phyloP scores from a whole-genome alignment of 495 filamentous ascomycete species.

The Lasiosphaeriaceae sp. region DNA sequence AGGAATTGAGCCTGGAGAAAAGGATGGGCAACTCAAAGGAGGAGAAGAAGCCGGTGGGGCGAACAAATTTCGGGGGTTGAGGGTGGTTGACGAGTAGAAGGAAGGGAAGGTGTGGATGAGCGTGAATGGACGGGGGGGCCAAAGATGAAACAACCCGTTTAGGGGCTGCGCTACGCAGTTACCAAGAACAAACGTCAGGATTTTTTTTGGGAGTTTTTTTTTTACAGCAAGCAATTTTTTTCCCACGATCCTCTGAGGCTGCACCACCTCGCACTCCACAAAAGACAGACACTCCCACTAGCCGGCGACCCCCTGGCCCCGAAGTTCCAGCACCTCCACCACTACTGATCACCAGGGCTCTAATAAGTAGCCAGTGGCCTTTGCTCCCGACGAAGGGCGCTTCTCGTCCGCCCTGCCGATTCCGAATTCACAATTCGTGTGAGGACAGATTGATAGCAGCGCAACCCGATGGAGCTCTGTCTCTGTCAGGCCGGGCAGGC shows the following conservation, averaged over 20 bases:
- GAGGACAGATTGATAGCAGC: too few species aligned
- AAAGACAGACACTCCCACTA: neutral
- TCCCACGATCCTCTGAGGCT: neutral
- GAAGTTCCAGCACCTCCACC: too few species aligned
- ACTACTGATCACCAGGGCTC: too few species aligned
- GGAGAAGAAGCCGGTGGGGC: slow-evolving; percentile 16
- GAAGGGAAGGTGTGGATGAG: slow-evolving; percentile 14
- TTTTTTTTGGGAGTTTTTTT: neutral
- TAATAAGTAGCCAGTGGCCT: too few species aligned
- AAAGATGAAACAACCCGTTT: slow-evolving; percentile 26
- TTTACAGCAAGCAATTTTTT: neutral
- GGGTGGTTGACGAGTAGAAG: slow-evolving; percentile 13
- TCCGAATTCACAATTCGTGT: too few species aligned
- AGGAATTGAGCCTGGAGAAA: slow-evolving; percentile 27
- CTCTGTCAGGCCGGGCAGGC: too few species aligned
- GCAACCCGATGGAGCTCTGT: too few species aligned
- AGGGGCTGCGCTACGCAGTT: slow-evolving; percentile 15
- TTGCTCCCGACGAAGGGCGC: too few species aligned
- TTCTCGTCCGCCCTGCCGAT: too few species aligned
- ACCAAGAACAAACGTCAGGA: neutral
- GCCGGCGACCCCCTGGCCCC: too few species aligned
- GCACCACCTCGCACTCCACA: neutral
- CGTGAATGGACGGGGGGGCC: slow-evolving; percentile 6
- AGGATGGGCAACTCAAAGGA: slow-evolving; percentile 14
- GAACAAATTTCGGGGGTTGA: slow-evolving; percentile 18